Conservation (phyloP, 768 basidiomycete species). For the Mycena pura region DNA sequence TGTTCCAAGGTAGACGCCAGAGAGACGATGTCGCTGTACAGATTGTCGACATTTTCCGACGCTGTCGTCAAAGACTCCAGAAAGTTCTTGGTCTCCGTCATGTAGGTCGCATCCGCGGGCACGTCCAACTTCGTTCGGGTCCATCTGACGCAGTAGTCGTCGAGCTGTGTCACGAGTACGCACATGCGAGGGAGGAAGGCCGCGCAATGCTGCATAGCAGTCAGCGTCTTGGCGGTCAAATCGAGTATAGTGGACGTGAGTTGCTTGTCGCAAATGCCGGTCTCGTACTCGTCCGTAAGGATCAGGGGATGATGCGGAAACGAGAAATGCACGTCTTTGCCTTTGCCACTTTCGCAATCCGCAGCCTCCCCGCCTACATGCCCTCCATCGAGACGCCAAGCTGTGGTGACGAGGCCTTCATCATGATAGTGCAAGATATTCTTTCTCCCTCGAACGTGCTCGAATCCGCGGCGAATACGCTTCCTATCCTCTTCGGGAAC, state of each 20-base stretch:
- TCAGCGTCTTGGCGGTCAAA: neutral
- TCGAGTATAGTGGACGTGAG: neutral
- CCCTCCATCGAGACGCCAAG: neutral
- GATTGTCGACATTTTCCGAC: neutral
- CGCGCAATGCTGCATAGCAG: slow-evolving; percentile 1
- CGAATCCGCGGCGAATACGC: neutral
- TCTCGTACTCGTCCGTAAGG: neutral
- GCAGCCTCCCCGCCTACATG: neutral
- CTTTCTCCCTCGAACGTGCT: slow-evolving; percentile 3
- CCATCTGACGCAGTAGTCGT: neutral
- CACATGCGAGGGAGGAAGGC: neutral
- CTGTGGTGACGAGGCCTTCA: neutral
- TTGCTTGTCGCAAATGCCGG: neutral
- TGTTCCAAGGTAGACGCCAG: neutral
- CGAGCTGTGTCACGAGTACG: neutral
- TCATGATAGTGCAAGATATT: slow-evolving; percentile 1
- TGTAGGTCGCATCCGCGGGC: neutral
- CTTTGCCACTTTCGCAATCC: no score
- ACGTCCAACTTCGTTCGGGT: neutral
- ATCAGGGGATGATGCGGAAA: neutral
- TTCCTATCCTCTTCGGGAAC: slow-evolving; percentile 1
- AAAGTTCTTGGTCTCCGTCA: neutral
- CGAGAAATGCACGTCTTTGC: no score
- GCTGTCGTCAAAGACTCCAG: neutral
- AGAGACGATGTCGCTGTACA: neutral